phyloP scores from a whole-genome alignment of 2,329 filamentous ascomycete genomes.

The Pseudogymnoascus sp. region DNA sequence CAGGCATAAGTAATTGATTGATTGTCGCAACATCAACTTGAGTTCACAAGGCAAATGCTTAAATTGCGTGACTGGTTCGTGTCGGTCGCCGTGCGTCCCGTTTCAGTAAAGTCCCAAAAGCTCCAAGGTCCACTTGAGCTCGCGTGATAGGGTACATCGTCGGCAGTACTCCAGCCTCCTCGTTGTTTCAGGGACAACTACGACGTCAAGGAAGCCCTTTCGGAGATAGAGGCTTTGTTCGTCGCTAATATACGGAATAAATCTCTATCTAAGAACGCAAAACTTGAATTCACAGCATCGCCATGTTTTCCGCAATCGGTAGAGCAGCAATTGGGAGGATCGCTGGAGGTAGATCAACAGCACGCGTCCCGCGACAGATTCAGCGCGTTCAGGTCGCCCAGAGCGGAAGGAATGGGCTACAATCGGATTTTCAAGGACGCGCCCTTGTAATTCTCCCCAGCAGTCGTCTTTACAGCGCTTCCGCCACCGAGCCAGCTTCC shows the following conservation, averaged over 20 bases:
- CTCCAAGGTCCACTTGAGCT: neutral
- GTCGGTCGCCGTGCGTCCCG: neutral
- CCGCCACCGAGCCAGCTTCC: conserved; percentile 19
- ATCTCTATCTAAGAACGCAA: neutral
- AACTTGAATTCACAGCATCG: conserved; percentile 1
- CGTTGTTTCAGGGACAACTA: conserved; percentile 7
- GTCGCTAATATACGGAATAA: neutral
- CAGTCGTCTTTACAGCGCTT: conserved; percentile 16
- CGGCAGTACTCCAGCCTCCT: conserved; percentile 3
- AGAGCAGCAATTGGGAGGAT: conserved; percentile 24
- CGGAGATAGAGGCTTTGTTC: neutral
- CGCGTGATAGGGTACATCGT: conserved; percentile 6
- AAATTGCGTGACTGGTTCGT: neutral
- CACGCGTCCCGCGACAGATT: conserved; percentile 18
- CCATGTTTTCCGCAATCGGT: conserved; percentile 27
- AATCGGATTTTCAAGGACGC: conserved; percentile 13
- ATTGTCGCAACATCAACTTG: conserved; percentile 3
- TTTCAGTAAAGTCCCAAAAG: neutral
- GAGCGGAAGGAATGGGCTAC: conserved; percentile 8
- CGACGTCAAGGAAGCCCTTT: neutral
- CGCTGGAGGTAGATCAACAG: conserved; percentile 20
- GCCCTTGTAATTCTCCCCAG: conserved; percentile 10
- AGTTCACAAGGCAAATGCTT: conserved; percentile 7
- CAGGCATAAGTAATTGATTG: neutral
- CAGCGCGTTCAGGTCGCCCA: conserved; percentile 20